Evolutionary conservation across 2,329 filamentous ascomycete genomes (phyloP).

Genomic region (Fusarium pseudonygamai): DNA sequence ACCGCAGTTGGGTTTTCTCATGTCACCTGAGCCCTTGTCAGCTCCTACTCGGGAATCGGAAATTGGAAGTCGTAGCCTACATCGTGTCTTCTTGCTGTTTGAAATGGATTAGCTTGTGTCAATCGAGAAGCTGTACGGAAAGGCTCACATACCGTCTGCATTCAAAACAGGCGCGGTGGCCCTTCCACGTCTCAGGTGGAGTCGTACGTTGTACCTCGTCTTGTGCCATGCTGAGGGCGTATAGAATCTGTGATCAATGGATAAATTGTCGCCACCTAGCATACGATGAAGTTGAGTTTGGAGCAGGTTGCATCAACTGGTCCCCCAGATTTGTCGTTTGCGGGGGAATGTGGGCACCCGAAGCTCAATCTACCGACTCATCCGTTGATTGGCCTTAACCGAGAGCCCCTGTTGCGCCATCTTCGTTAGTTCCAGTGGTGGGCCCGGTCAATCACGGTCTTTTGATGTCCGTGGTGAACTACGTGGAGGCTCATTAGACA

Average conservation of each 20-base stretch:
- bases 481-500: neutral
- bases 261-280: neutral
- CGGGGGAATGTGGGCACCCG: neutral
- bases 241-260: neutral
- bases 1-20: neutral
- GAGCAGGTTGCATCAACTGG: neutral
- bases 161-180: neutral
- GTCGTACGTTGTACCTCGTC: fast-evolving
- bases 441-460: neutral
- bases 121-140: neutral
- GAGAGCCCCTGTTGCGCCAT: neutral
- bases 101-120: neutral
- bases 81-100: neutral
- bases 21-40: neutral
- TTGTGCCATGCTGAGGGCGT: neutral
- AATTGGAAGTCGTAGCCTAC: neutral
- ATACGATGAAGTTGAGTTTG: neutral
- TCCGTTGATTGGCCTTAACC: neutral
- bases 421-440: neutral
- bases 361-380: neutral
- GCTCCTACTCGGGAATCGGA: fast-evolving
- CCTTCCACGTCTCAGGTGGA: neutral
- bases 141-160: neutral
- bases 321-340: neutral
- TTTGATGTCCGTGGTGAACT: neutral